Evolutionary conservation across 331 rosid genomes (phyloP).

Genomic region (Rhamnella rubrinervis): DNA sequence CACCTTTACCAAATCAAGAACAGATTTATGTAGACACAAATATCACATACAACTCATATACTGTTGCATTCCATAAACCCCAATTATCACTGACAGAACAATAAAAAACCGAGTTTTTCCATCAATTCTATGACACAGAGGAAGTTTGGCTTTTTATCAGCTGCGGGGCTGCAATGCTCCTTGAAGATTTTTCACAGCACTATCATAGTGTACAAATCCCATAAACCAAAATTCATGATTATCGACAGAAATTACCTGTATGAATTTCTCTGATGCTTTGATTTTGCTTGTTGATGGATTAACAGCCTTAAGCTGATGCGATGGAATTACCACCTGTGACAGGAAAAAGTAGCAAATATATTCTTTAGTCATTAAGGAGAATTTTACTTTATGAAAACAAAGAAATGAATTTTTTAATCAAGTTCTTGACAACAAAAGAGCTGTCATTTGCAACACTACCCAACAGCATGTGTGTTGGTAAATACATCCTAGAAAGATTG

Average conservation of each 20-base stretch:
- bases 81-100: background rate
- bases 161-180: constrained; percentile 55
- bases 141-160: constrained; percentile 19
- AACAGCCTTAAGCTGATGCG: constrained; percentile 82
- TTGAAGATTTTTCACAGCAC: constrained; percentile 74
- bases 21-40: constrained; percentile 18
- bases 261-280: constrained; percentile 72
- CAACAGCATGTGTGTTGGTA: background rate
- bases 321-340: constrained; percentile 77
- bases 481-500: background rate
- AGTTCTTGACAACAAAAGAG: background rate
- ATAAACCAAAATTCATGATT: constrained; percentile 96
- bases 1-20: background rate
- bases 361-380: background rate
- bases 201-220: constrained; percentile 87
- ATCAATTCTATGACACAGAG: constrained; percentile 12
- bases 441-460: background rate
- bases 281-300: constrained; percentile 82
- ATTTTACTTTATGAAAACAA: background rate
- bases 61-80: constrained; percentile 3
- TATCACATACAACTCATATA: constrained; percentile 24
- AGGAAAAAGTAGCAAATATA: background rate
- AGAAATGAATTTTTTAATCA: background rate
- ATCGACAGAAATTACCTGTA: constrained; percentile 87
- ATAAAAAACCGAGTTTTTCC: background rate